Evolutionary conservation across 495 filamentous ascomycete species (phyloP), one percentile per base, ranked within the genome.

Genomic region (Podospora tetraspora): DNA sequence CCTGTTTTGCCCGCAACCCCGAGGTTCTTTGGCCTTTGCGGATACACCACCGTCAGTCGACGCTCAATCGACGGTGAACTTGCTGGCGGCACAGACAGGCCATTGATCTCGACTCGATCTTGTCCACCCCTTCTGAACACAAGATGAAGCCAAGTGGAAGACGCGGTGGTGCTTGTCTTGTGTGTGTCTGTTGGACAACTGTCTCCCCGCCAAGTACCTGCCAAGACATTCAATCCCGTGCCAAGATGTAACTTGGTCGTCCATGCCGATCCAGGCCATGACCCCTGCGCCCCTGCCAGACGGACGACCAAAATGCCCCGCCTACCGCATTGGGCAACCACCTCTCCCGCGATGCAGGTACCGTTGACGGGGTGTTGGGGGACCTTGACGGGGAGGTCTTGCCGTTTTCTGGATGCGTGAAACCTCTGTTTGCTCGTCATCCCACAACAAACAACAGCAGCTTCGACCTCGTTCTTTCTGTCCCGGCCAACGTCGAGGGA

Each of bases 271-370:
- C 30, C 30, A 10, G 30, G 9, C 30, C 9, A 32, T 32, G 11
- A 13, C 32, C 32, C 32, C 32, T 34, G 32, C 16, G 19, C 16
- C 43, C 43, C 16, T 52, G 37, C 37, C 16, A n/a, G 3, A 24
- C 24, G 25, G 13, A 37, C 34, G 12, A 37, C 12, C 12, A 25
- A 52, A 8, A n/a, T 52, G 37, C 43, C 43, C 43, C 43, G 43
- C 43, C 43, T 52, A 52, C 43, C 43, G 43, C 43, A 52, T 52
- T n/a, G 43, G 43, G 43, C 43, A 52, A 52, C 43, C 43, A 52
- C 43, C 43, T 52, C 43, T 52, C 43, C 64, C 61, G 71, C 61
- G 62, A 77, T 74, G 64, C 43, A 52, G 43, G 43, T 52, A 52
- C 43, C 1, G 43, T 52, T 19, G 43, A 52, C 32, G 12, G 32